Base-by-base conservation (phyloP, 805 yeast species). In the Yarrowia keelungensis region DNA sequence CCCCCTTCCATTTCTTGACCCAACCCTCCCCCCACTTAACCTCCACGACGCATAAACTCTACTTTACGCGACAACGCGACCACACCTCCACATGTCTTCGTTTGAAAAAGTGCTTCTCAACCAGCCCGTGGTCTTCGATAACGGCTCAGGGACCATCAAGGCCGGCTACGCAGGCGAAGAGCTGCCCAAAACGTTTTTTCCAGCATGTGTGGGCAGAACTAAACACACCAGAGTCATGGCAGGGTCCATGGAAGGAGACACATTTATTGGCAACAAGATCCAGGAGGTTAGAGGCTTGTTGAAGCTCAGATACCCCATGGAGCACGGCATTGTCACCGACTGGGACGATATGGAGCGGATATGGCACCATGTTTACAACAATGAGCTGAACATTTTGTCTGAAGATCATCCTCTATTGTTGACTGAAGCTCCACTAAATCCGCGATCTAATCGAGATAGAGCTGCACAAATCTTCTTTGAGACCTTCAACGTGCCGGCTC, bases 161-260 rank as follows among this genome's bases (percentile, higher is more conserved):
- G 91, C 96, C 1, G 98, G 98, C 0, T 91, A 93, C 77, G 97
- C 97, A 0, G 97, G 98, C 26, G 96, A 90, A 72, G 95, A 91
- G 62, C 84, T 81, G 72, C 98, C 98, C 3, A 84, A 86, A 73
- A 77, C 85, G 54, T 83, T 82, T 72, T 86, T 87, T 38, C 87
- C 92, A 2, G 80, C 91, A 26, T 78, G 81, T 38, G 83, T 91
- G 2, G 98, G 98, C 5, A 80, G 88, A 69, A 94, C 97, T 11
- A 93, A 92, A 75, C 94, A 93, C 76, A 84, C 87, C 45, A 88
- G 90, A 74, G 85, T 90, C 64, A 91, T 90, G 94, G 90, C 96
- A 1, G 88, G 89, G 38, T 85, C 87, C 11, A 76, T 84, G 3
- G 85, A 86, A 53, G 87, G 86, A 11, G 92, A 89, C 71, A 80